phyloP scores from a whole-genome alignment of 345 rosid species.

The Syzygium grande region DNA sequence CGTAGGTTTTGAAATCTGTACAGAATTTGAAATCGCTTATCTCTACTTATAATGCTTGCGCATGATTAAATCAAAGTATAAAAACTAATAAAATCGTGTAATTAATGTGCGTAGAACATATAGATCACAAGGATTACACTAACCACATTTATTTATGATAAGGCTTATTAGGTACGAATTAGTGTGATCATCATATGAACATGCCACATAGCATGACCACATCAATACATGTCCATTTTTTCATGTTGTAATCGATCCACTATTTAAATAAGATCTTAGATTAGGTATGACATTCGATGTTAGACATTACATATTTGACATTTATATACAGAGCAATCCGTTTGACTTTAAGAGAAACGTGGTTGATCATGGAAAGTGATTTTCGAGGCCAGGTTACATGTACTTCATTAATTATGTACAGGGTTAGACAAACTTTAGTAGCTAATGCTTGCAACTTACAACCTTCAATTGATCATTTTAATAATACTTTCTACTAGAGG shows the following conservation, averaged over 20 bases:
- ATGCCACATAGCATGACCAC: neutral
- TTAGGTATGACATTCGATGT: neutral
- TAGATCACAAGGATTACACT: neutral
- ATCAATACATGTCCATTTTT: neutral
- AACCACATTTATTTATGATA: neutral
- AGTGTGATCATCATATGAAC: neutral
- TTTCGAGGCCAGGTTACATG: neutral
- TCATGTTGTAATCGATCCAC: neutral
- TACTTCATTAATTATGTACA: neutral
- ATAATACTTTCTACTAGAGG: neutral
- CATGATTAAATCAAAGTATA: too few relatives aligned
- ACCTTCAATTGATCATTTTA: neutral
- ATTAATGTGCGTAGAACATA: neutral
- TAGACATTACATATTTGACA: neutral
- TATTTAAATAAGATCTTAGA: neutral
- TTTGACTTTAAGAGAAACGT: neutral
- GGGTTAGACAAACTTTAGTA: neutral
- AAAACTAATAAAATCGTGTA: too few relatives aligned
- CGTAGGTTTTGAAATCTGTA: too few relatives aligned
- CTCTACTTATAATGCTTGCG: too few relatives aligned
- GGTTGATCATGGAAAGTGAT: neutral
- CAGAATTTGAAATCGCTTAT: too few relatives aligned
- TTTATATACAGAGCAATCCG: neutral
- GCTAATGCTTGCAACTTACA: neutral
- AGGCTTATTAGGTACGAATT: neutral